Base-by-base conservation (phyloP, 208 protist genomes). In the Lotmaria passim region DNA sequence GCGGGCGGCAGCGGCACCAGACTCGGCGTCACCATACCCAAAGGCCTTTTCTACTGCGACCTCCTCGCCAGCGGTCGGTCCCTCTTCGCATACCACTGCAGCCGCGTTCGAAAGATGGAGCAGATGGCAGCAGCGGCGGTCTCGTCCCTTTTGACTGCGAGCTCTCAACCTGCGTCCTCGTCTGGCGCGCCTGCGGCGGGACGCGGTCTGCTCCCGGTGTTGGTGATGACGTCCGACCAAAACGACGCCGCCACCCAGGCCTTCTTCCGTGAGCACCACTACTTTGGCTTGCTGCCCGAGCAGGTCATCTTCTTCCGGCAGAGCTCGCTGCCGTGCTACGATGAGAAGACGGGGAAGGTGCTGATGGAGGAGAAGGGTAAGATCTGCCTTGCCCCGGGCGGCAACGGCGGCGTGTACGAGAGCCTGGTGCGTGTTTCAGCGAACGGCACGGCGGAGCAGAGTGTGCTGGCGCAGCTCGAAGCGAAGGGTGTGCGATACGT, bases 1-100 rank as follows among this genome's bases (percentile, higher is more conserved):
- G 98, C 99, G 0, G 99, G 99, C 36, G 99, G 99, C 31, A 98
- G 99, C 79, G 98, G 98, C 43, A 99, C 98, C 10, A 90, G 99
- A 10, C 91, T 99, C 11, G 98, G 98, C 21, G 91, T 90, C 23
- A 73, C 70, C 14, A 69, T 97, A 3, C 99, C 98, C 7, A 99
- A 99, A 80, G 98, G 98, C 0, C 68, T 96, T 30, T 93, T 96
- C 55, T 72, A 74, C 62, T 89, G 79, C 62, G 69, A 72, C 15
- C 68, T 75, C 26, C 89, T 96, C 47, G 68, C 96, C 39, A 69
- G 71, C 14, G 46, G 41, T 0, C 70, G 71, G 17, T 96, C 94
- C 6, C 83, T 99, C 10, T 99, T 99, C 77, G 96, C 99, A 79
- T 78, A 99, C 17, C 96, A 99, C 76, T 97, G 93, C 34, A 98